Conservation (phyloP, 1,284 basidiomycete species). For the Bondarzewia mesenterica region DNA sequence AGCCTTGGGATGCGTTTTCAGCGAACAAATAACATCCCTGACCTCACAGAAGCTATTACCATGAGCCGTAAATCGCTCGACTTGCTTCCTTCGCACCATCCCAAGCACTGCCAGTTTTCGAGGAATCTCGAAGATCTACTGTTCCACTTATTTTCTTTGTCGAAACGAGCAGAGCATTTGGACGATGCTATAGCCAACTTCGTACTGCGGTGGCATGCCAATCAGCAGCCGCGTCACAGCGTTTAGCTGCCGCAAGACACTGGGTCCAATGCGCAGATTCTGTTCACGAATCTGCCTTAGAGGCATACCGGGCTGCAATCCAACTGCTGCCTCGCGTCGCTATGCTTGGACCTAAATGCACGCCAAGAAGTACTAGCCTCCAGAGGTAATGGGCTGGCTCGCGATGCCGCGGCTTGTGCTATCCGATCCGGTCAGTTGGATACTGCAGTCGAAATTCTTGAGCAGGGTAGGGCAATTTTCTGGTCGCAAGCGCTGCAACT, state of each 20-base stretch:
- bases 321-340: neutral
- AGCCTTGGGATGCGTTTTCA: neutral
- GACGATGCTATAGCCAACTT: too few species aligned
- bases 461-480: neutral
- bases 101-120: too few species aligned
- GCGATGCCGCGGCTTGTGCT: neutral
- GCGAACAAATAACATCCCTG: too few species aligned
- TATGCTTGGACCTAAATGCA: too few species aligned
- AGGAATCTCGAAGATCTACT: too few species aligned
- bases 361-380: neutral
- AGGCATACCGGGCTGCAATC: neutral
- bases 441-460: neutral
- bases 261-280: neutral
- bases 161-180: too few species aligned
- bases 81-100: too few species aligned
- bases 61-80: too few species aligned
- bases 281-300: neutral
- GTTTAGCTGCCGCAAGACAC: neutral
- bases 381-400: neutral
- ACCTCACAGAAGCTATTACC: neutral
- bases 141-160: too few species aligned
- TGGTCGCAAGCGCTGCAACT: constrained; percentile 1
- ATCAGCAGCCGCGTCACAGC: too few species aligned
- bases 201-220: too few species aligned
- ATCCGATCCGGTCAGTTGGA: neutral